Evolutionary conservation across 2,329 filamentous ascomycete genomes (phyloP), one percentile per base, ranked within the genome.

Genomic region (Fusarium verticillioides): DNA sequence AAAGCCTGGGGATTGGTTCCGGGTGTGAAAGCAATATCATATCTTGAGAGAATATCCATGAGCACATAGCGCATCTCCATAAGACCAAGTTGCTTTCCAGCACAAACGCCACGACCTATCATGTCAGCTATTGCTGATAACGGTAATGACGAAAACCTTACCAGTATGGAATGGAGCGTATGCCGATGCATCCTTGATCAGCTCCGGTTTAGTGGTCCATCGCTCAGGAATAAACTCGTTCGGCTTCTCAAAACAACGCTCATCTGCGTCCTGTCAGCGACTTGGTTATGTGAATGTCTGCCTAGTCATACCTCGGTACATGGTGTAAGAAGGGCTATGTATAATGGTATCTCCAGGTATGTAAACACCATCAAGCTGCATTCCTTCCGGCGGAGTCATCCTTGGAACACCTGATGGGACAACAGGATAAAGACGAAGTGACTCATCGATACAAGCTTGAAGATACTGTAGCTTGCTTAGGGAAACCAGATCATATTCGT

Each of bases 31-130:
- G 19, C 30, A 7, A 75, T 42, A 9, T 70, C 32, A 7, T 75
- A 75, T 2, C 61, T 47, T 0, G 62, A 69, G 2, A 75, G 26
- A 26, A 75, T 66, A 2, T 75, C 65, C 0, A 57, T 60, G 0
- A 74, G 62, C 0, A 73, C 53, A 2, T 66, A 73, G 3, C 70
- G 70, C 67, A 75, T 68, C 16, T 75, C 72, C 72, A 75, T 75
- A 0, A 75, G 18, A 1, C 61, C 72, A 7, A 75, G n/a, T 10
- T 75, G 72, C 5, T 75, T 75, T n/a, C 72, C 72, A 16, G 60
- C 72, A 9, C 72, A 75, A 2, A 69, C 62, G 3, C 64, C 70
- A 4, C 72, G 72, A 0, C 72, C 72, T 75, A 1, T 11, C 1
- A 7, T 21, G 5, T 69, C 8, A 69, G 43, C 9, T 23, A 34